Percentiles rank a stretch among this genome's conserved stretches.
Evolutionary conservation across 352 stramenopile species (phyloP).

Genomic region (Globisporangium uncinulatum): DNA sequence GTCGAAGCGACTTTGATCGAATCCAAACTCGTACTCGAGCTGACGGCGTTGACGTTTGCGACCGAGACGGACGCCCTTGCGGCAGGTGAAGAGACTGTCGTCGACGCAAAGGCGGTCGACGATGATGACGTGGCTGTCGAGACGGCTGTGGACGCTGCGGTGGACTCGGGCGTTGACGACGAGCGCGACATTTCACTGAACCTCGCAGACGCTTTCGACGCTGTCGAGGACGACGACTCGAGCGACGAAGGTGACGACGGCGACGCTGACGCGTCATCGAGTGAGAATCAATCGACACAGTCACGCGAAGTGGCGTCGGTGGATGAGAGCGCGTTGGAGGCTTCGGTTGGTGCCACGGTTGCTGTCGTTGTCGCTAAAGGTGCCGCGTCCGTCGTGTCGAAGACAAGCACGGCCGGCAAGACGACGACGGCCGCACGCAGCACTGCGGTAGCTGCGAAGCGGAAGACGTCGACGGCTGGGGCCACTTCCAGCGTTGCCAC

Average conservation of each 20-base stretch:
- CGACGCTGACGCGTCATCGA: background rate
- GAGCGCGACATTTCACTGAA: slow-evolving; percentile 5
- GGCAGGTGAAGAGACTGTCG: background rate
- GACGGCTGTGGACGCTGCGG: background rate
- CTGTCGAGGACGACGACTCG: slow-evolving; percentile 3
- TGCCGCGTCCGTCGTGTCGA: background rate
- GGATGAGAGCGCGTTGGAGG: background rate
- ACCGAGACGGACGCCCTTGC: background rate
- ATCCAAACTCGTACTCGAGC: no score
- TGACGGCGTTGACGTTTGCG: no score
- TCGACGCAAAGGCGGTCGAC: background rate
- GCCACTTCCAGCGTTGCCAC: background rate
- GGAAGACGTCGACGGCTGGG: background rate
- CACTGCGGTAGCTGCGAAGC: background rate
- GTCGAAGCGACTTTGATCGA: no score
- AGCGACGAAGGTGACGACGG: slow-evolving; percentile 2
- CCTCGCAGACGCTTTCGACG: slow-evolving; percentile 3
- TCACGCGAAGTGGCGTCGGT: background rate
- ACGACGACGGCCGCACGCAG: background rate
- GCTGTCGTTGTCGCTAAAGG: background rate
- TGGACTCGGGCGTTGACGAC: background rate
- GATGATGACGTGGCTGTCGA: background rate
- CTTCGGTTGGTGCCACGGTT: background rate
- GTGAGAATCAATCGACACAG: background rate
- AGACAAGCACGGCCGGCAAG: background rate